Base-by-base conservation (phyloP, 2,329 filamentous ascomycete genomes). In the Fusarium keratoplasticum region DNA sequence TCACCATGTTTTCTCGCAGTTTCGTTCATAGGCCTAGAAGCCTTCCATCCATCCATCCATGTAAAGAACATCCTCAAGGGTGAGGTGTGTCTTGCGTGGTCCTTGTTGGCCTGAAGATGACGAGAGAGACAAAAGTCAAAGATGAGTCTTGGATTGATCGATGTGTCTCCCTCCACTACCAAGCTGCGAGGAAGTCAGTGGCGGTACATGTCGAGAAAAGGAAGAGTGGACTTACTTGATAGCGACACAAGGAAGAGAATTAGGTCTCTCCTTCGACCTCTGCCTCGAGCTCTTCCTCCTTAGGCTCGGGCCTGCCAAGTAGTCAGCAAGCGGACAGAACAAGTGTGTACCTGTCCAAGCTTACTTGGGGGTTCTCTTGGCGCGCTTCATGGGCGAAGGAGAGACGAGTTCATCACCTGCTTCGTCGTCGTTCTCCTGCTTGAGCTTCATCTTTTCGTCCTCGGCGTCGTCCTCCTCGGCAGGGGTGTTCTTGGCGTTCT, bases 361-460 rank as follows among this genome's bases (percentile, higher is more conserved):
- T 47, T 61, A 78, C 77, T 77, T 77, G 44, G 68, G 67, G 16
- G 50, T 61, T 22, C 44, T 64, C 64, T 77, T 79, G 36, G 54
- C 57, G 22, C 74, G 78, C 76, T 84, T 84, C 25, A 62, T 33
- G 10, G 67, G 65, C 9, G 66, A 57, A 36, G 70, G 65, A 18
- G 47, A 73, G 31, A 55, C 3, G 10, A 70, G 22, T 4, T 33
- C 47, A 13, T 59, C 55, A 16, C 68, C 42, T 6, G 44, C 52
- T 11, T 75, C 71, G 1, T 61, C 71, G 3, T 71, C 61, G 7
- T 58, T 13, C 69, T 82, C 80, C 38, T 75, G 61, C 70, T 81
- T 81, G 35, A 80, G 70, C 47, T 79, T 76, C 36, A 76, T 20
- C 44, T 74, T 74, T 18, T 77, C 73, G 7, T 78, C 71, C 16